Evolutionary conservation across 2,329 filamentous ascomycete genomes (phyloP), one percentile per base, ranked within the genome.

Genomic region (Beauveria caledonica): DNA sequence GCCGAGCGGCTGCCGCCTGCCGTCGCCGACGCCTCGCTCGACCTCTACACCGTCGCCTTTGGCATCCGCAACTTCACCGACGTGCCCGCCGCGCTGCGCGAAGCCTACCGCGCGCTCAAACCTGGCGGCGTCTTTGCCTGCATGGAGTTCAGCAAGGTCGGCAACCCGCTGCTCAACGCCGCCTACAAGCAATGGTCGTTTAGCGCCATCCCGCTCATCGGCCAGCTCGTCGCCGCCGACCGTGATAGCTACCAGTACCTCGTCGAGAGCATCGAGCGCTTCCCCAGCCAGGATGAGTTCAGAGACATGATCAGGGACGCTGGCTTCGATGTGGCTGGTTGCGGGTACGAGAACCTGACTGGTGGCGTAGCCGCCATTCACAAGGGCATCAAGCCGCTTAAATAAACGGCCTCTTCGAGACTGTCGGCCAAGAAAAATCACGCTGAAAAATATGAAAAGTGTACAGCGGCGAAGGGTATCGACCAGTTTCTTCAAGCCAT

Each of bases 151-250:
- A 90, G 87, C 71, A 92, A 93, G 72, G 83, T 80, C 8, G 89
- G 96, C 62, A 84, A 85, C 70, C 82, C 86, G 0, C 64, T 96
- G 1, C 85, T 99, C 70, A 89, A 97, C 74, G 85, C 86, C 19
- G 74, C 93, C 1, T 99, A 99, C 76, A 96, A 96, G 80, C 83
- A 89, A 62, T 99, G 95, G 92, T 96, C 90, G 63, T 99, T 99
- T 73, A 83, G 86, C 62, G 92, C 91, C 13, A 99, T 99, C 65
- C 94, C 94, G 0, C 74, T 99, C 66, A 97, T 99, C 69, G 95
- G 94, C 3, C 93, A 99, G 76, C 71, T 99, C 63, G 92, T 99
- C 17, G 93, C 94, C 1, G 91, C 90, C 7, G 95, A 99, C 72
- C 81, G 93, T 60, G 93, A 95, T 70, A 96, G 91, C 72, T 99